Evolutionary conservation across 2,329 filamentous ascomycete species (phyloP).

Genomic region (Aureobasidium sp.): DNA sequence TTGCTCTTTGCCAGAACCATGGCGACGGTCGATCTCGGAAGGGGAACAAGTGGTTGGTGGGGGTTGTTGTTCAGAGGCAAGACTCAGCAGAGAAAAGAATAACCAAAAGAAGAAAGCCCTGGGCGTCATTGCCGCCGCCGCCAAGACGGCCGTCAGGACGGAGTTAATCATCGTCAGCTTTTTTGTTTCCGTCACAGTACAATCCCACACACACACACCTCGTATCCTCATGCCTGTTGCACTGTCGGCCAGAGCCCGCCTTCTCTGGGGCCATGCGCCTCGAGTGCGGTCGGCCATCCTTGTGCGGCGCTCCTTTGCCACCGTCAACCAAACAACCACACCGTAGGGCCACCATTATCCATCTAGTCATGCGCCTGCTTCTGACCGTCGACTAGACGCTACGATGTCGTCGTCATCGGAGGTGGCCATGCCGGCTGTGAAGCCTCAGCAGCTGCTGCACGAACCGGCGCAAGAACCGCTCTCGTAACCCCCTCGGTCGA

Average conservation of each 20-base stretch:
- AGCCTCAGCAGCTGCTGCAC: conserved; percentile 83
- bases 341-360: conserved; percentile 20
- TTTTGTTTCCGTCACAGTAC: not conserved
- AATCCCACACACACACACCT: too few species aligned
- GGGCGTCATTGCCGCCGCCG: not conserved
- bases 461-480: conserved; percentile 80
- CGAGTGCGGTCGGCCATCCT: conserved; percentile 37
- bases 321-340: conserved; percentile 32
- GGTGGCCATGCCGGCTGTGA: conserved; percentile 94
- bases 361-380: not conserved
- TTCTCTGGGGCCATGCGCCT: conserved; percentile 44
- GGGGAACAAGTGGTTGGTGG: not conserved
- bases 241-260: conserved; percentile 28
- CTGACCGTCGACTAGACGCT: conserved; percentile 47
- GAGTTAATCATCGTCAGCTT: not conserved
- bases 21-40: conserved; percentile 13
- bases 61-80: not conserved
- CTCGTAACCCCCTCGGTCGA: conserved; percentile 81
- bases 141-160: not conserved
- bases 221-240: conserved; percentile 20
- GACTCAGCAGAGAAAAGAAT: conserved; percentile 11
- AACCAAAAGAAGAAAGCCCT: conserved; percentile 1
- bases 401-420: conserved; percentile 92
- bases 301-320: conserved; percentile 37
- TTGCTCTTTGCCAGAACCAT: conserved; percentile 89